phyloP scores from a whole-genome alignment of 345 rosid genomes.

The Boechera retrofracta region DNA sequence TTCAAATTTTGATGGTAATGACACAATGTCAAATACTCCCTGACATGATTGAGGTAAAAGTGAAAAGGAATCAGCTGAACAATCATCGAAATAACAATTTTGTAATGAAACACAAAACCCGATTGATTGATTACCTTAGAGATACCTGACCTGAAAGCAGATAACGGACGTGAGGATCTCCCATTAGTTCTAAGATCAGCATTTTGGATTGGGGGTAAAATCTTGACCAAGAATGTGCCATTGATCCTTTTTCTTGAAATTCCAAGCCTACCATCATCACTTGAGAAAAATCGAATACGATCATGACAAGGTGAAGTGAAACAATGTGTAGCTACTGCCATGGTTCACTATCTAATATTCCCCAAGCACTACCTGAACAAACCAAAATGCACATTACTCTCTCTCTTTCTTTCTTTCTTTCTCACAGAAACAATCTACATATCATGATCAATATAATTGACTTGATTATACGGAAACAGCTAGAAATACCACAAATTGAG shows the following conservation, averaged over 20 bases:
- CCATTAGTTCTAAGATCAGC: constrained; percentile 40
- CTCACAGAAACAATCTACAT: background rate
- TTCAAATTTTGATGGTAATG: constrained; percentile 44
- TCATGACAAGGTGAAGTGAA: constrained; percentile 53
- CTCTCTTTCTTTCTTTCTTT: too few relatives aligned
- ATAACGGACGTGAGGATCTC: constrained; percentile 49
- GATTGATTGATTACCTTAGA: constrained; percentile 37
- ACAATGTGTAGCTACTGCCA: constrained; percentile 64
- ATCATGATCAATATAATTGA: background rate
- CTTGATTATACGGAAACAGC: background rate
- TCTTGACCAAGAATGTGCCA: constrained; percentile 46
- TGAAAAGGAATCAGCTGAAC: background rate
- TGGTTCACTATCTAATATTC: constrained; percentile 47
- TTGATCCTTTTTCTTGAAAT: constrained; percentile 44
- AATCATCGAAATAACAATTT: background rate
- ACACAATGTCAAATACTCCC: constrained; percentile 48
- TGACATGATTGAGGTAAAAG: constrained; percentile 32
- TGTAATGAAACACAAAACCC: constrained; percentile 21
- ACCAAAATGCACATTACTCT: constrained; percentile 15
- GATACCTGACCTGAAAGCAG: constrained; percentile 49
- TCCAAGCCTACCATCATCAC: constrained; percentile 37
- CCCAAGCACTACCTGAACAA: constrained; percentile 35
- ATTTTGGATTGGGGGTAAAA: constrained; percentile 45
- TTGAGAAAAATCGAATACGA: constrained; percentile 44
- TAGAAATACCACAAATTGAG: too few relatives aligned